These are phyloP conservation scores for Lactifluus volemus DNA, from an alignment of 768 basidiomycete genomes.

Conservation along the genomic window DNA sequence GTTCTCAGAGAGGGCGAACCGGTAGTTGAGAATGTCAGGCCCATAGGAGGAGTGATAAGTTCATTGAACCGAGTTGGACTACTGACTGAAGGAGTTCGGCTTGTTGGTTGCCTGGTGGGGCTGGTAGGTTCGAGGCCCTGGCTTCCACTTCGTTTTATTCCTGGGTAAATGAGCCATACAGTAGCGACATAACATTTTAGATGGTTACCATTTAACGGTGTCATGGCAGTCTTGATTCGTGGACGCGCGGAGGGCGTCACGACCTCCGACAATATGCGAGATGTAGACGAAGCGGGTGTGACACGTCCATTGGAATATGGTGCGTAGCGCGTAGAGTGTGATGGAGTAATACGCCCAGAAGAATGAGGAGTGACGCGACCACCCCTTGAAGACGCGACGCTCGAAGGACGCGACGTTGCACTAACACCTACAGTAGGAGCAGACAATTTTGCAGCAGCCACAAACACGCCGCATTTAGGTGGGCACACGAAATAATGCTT, in stretches of 20 bases:
- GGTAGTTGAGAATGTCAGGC: constrained; percentile 9
- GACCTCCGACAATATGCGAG: constrained; percentile 20
- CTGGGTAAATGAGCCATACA: constrained; percentile 53
- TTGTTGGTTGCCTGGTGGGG: constrained; percentile 18
- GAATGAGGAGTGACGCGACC: constrained; percentile 38
- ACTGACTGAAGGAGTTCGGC: constrained; percentile 9
- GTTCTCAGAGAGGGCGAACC: constrained; percentile 54
- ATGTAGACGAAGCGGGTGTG: constrained; percentile 27
- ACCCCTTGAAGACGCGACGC: constrained; percentile 65
- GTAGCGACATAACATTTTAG: constrained; percentile 17
- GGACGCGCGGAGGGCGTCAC: constrained; percentile 40
- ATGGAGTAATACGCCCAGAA: constrained; percentile 17
- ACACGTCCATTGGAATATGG: constrained; percentile 43
- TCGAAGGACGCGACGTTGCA: constrained; percentile 53
- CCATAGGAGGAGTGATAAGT: constrained; percentile 4
- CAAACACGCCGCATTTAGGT: constrained; percentile 84
- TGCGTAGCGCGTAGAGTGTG: constrained; percentile 38
- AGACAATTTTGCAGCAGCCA: constrained; percentile 74
- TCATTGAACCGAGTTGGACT: constrained; percentile 22
- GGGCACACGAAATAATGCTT: constrained; percentile 72
- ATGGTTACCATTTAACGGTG: constrained; percentile 6
- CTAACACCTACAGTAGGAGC: constrained; percentile 56
- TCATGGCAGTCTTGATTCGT: constrained; percentile 37
- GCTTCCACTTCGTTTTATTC: constrained; percentile 20
- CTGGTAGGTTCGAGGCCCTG: constrained; percentile 16